Evolutionary conservation across 768 basidiomycete species (phyloP), one percentile per base, ranked within the genome.

Genomic region (Imleria badia): DNA sequence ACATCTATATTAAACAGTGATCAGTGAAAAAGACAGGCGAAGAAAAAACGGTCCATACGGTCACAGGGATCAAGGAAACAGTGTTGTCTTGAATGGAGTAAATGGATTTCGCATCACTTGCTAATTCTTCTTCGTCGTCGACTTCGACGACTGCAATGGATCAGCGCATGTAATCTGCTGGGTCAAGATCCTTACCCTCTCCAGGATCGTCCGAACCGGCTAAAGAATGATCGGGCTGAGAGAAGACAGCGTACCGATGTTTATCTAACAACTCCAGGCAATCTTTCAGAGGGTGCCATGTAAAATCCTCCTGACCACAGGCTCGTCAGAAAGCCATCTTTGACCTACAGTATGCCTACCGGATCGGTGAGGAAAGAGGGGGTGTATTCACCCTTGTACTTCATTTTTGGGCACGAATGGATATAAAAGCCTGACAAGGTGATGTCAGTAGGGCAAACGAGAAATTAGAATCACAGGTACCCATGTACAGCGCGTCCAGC

Each of bases 321-420:
- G 34, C 14, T 46, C 22, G 42, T 62, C 33, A 61, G 53, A 50
- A 19, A 54, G 30, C 19, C 15, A 22, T 26, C 29, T 7, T 44
- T 15, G 19, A 43, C 41, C 29, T 53, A 31, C 29, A 48, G 6
- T 7, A 42, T 42, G 6, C 61, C 78, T 61, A 94, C 91, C 9
- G 95, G 94, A 70, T 98, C 95, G 13, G 83, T 80, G 19, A 98
- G 78, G 59, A 82, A 92, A 3, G 95, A 97, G 1, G 96, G 96
- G 0, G 77, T 69, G 61, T 95, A 99, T 51, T 97, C 94, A 29
- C 86, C 94, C 65, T 99, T 99, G 73, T 99, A 98, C 51, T 79
- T 79, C 97, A 98, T 98, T 72, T 99, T 99, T 47, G 75, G 82
- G 66, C 95, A 98, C 3, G 89, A 84, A 61, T 97, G 81, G 36